A percentile compares a stretch with the other conserved stretches of the same genome.
phyloP scores from a whole-genome alignment of 352 stramenopile genomes.

The Pythium myriotylum region DNA sequence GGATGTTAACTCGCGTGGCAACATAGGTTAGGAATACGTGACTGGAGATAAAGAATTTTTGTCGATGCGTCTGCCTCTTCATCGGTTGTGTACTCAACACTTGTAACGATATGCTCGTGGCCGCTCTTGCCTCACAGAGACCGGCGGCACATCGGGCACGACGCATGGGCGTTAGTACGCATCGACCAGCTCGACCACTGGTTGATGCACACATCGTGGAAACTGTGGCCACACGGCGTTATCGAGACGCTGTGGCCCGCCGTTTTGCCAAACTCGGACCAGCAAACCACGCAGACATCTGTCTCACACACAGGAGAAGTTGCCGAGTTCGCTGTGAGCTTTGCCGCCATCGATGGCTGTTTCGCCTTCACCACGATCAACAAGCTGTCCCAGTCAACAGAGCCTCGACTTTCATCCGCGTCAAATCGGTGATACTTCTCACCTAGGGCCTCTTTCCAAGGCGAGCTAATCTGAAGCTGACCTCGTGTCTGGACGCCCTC shows the following conservation, averaged over 20 bases:
- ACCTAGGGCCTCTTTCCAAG: not conserved
- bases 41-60: too few species aligned
- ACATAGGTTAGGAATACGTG: too few species aligned
- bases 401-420: not conserved
- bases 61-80: too few species aligned
- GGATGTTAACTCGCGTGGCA: too few species aligned
- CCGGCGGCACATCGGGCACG: too few species aligned
- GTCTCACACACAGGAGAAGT: not conserved
- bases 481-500: not conserved
- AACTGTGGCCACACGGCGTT: not conserved
- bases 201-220: not conserved
- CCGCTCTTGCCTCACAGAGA: too few species aligned
- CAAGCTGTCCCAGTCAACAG: not conserved
- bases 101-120: too few species aligned
- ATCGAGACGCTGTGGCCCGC: not conserved
- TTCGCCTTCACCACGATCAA: not conserved
- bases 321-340: not conserved
- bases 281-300: not conserved
- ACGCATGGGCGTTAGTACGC: not conserved
- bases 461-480: not conserved
- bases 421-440: not conserved
- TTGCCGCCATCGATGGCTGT: not conserved
- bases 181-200: not conserved
- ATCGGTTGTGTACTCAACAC: too few species aligned
- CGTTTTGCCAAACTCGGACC: not conserved